These are phyloP conservation scores for Populus nigra DNA, from an alignment of 345 rosid genomes.

Conservation along the genomic window DNA sequence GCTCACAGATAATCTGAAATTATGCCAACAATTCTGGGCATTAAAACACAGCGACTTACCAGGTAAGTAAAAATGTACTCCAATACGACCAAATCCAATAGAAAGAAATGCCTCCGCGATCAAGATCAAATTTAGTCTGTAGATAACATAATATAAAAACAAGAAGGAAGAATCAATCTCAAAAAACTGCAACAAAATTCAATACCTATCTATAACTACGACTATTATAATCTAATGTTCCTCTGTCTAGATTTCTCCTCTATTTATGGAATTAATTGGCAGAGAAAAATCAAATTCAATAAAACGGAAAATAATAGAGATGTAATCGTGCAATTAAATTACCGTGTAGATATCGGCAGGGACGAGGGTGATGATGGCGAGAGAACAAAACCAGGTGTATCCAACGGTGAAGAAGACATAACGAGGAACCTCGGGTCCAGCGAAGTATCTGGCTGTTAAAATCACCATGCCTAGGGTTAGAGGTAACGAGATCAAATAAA, in stretches of 20 bases:
- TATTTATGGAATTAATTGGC: background rate
- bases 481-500: constrained; percentile 96
- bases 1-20: background rate
- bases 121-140: constrained; percentile 53
- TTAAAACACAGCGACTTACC: constrained; percentile 45
- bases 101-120: constrained; percentile 67
- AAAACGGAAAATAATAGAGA: background rate
- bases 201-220: too few species aligned
- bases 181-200: too few species aligned
- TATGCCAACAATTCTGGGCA: background rate
- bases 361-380: constrained; percentile 92
- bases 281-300: background rate
- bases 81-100: constrained; percentile 99
- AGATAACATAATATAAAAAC: background rate
- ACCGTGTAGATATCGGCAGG: constrained; percentile 99
- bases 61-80: constrained; percentile 96
- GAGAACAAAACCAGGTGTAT: constrained; percentile 97
- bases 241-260: background rate
- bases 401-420: constrained; percentile 91
- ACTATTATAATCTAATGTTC: too few species aligned
- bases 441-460: constrained; percentile 76
- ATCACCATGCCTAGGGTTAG: constrained; percentile 90
- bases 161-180: background rate
- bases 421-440: constrained; percentile 91
- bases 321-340: background rate